Percentiles rank a stretch among this genome's conserved stretches.
Conservation (phyloP, 1,284 basidiomycete species). For the Ganoderma lingzhi region DNA sequence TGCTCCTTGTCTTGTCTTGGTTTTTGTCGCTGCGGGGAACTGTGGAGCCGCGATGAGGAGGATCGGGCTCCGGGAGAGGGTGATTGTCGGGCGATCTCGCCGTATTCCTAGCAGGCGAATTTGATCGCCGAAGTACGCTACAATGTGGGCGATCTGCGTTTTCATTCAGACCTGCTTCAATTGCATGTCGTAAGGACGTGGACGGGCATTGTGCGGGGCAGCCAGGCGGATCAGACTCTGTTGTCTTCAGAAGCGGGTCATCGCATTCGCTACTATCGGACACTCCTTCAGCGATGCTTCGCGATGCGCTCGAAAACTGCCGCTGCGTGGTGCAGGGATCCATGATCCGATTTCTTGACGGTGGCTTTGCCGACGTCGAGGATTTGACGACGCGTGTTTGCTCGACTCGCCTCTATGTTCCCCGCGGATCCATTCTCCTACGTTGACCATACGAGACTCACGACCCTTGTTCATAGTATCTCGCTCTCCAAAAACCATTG, state of each 20-base stretch:
- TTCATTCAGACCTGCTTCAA: background rate
- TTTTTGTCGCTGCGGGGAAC: background rate
- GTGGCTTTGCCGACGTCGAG: background rate
- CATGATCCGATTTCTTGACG: background rate
- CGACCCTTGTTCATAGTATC: constrained; percentile 65
- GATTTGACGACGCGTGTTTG: too few species aligned
- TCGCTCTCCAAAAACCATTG: constrained; percentile 84
- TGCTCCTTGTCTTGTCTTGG: constrained; percentile 32
- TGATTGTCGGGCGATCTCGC: constrained; percentile 14
- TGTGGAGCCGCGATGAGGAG: background rate
- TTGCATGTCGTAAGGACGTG: background rate
- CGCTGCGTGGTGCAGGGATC: too few species aligned
- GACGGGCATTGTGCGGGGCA: background rate
- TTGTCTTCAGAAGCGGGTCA: background rate
- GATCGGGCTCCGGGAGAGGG: background rate
- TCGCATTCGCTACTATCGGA: background rate
- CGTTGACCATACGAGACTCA: constrained; percentile 5
- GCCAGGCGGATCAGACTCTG: background rate
- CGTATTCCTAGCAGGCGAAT: background rate
- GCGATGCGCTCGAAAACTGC: background rate
- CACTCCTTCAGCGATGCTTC: background rate
- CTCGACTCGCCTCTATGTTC: background rate
- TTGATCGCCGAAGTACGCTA: background rate
- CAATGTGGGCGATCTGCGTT: background rate
- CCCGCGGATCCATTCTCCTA: background rate